Base-by-base conservation (phyloP, 164 flowering plant genomes). In the Berberis thunbergii region DNA sequence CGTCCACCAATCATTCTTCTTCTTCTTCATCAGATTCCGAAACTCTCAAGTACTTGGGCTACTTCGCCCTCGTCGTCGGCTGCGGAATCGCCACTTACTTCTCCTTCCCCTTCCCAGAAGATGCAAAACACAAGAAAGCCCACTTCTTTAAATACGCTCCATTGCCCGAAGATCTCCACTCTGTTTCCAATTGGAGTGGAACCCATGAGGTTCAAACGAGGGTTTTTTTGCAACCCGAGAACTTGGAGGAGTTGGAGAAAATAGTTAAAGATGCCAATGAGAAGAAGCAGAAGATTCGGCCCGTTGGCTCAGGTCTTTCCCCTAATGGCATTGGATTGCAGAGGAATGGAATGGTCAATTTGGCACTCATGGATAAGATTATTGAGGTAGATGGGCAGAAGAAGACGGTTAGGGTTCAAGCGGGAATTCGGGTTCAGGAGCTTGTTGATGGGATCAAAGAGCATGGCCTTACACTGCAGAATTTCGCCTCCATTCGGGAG, bases 111-210 rank as follows among this genome's bases (percentile, higher is more conserved):
- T 86, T 94, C 70, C 75, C 96, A 2, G 86, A 78, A 3, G 58
- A 79, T 65, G 96, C 99, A 60, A 89, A 86, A 75, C 96, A 94
- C 87, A 91, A 91, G 75, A 86, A 85, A 63, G 99, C 97, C 54
- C 83, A 84, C 38, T 68, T 85, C 67, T 94, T 94, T 75, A 87
- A 91, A 7, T 94, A 87, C 79, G 96, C 96, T 7, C 91, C 99
- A 0, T 68, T 94, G 6, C 99, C 99, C 12, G 93, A 91, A 0
- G 97, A 94, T 65, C 96, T 94, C 69, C 99, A 94, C 80, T 83
- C 96, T 4, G 86, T 94, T 58, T 78, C 96, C 68, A 94, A 91
- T 67, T 94, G 99, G 99, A 94, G 99, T 65, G 99, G 95, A 8
- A 94, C 98, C 61, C 98, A 91, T 71, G 96, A 90, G 76, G 99